These are phyloP conservation scores for Colletotrichum aenigma DNA, from an alignment of 2,329 filamentous ascomycete genomes.

Conservation along the genomic window DNA sequence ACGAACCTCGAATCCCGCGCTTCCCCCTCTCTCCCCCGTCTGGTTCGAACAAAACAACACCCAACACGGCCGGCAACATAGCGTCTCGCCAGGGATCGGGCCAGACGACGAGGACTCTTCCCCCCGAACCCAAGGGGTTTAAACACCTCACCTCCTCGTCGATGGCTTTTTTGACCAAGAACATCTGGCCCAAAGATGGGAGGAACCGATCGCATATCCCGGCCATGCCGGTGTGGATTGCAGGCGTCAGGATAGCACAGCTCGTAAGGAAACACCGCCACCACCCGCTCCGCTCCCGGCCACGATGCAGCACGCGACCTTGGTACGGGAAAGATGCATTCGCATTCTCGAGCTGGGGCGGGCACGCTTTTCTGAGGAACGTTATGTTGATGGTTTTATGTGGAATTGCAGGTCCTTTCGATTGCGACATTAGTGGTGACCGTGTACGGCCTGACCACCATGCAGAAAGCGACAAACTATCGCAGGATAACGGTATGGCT, in stretches of 20 bases:
- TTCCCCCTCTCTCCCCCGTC: not conserved
- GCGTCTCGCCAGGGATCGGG: slow-evolving; percentile 11
- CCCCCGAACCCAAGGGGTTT: slow-evolving; percentile 5
- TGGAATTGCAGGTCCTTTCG: slow-evolving; percentile 4
- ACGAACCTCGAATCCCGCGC: not conserved
- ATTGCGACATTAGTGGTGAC: slow-evolving; percentile 20
- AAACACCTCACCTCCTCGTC: slow-evolving; percentile 1
- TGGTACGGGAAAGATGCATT: rapidly evolving
- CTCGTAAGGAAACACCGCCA: slow-evolving; percentile 10
- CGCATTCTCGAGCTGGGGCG: no score
- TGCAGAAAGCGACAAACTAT: slow-evolving; percentile 21
- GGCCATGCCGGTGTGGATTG: slow-evolving; percentile 22
- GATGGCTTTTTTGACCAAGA: slow-evolving; percentile 20
- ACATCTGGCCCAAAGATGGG: slow-evolving; percentile 23
- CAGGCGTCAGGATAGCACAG: slow-evolving; percentile 16
- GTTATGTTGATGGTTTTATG: not conserved
- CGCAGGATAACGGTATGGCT: slow-evolving; percentile 22
- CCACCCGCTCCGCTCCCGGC: not conserved
- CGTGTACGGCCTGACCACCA: slow-evolving; percentile 19
- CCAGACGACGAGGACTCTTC: slow-evolving; percentile 12
- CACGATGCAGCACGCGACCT: not conserved
- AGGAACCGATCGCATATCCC: slow-evolving; percentile 21
- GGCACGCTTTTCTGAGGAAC: not conserved
- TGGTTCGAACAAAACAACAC: not conserved
- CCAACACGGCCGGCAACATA: not conserved